Percentiles rank a stretch among this genome's conserved stretches.
Conservation (phyloP, 2,329 filamentous ascomycete genomes). For the Aspergillus flavus region DNA sequence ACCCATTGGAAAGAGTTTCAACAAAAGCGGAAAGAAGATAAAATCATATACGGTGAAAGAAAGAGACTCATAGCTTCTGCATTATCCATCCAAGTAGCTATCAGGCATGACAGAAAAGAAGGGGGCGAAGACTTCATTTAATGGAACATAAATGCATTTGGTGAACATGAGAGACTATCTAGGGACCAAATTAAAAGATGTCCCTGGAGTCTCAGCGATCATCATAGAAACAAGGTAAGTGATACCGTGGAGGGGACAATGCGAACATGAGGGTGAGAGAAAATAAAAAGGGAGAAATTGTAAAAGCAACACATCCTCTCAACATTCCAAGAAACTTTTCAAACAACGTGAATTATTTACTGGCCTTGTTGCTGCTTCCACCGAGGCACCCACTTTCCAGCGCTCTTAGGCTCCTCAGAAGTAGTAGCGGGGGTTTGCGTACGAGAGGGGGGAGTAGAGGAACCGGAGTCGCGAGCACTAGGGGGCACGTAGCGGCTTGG, state of each 20-base stretch:
- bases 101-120: background rate
- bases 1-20: background rate
- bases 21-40: background rate
- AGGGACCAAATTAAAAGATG: slow-evolving; percentile 2
- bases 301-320: slow-evolving; percentile 5
- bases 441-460: slow-evolving; percentile 27
- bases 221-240: slow-evolving; percentile 3
- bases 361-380: slow-evolving; percentile 43
- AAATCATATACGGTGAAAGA: slow-evolving; percentile 1
- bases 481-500: slow-evolving; percentile 37
- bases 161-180: slow-evolving; percentile 7
- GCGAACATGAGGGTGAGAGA: background rate
- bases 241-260: slow-evolving; percentile 4
- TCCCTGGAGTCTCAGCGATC: slow-evolving; percentile 4
- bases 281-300: background rate
- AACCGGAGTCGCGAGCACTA: slow-evolving; percentile 33
- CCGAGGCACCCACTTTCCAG: slow-evolving; percentile 39
- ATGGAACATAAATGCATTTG: slow-evolving; percentile 9
- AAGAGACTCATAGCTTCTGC: background rate
- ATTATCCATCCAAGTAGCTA: background rate
- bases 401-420: slow-evolving; percentile 31
- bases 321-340: slow-evolving; percentile 12
- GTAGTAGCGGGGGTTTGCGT: slow-evolving; percentile 23
- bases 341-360: slow-evolving; percentile 19
- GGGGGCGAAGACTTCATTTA: slow-evolving; percentile 1